Percentiles rank a stretch among this genome's conserved stretches.
phyloP scores from a whole-genome alignment of 805 yeast species.

The Ogataea siamensis region DNA sequence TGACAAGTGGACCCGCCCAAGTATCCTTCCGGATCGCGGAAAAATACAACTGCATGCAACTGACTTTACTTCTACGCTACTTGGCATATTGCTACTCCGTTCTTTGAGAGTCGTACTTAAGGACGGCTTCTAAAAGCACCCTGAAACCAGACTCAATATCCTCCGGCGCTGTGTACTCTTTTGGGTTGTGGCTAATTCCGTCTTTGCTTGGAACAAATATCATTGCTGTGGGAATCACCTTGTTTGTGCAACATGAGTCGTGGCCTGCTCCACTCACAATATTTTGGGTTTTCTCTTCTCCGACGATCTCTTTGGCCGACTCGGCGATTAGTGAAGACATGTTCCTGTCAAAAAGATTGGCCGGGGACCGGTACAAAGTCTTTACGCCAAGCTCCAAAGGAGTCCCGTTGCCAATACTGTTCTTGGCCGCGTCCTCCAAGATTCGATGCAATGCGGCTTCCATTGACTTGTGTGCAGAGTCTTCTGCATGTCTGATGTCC shows the following conservation, averaged over 20 bases:
- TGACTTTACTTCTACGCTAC: too few species aligned
- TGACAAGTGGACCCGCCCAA: too few species aligned
- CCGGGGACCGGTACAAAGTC: conserved; percentile 46
- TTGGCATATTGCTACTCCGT: too few species aligned
- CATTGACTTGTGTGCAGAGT: conserved; percentile 31
- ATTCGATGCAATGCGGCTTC: conserved; percentile 34
- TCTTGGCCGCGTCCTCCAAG: conserved; percentile 21
- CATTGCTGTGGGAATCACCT: conserved; percentile 67
- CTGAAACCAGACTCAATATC: conserved; percentile 60
- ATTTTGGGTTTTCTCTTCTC: conserved; percentile 40
- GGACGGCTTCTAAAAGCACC: conserved; percentile 51
- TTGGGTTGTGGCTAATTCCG: conserved; percentile 67
- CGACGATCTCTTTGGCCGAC: conserved; percentile 50
- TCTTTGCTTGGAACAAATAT: conserved; percentile 67
- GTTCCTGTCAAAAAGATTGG: conserved; percentile 53
- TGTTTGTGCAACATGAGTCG: conserved; percentile 61
- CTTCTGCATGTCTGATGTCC: conserved; percentile 55
- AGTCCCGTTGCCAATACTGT: conserved; percentile 36
- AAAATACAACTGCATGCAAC: too few species aligned
- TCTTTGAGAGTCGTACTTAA: conserved; percentile 23
- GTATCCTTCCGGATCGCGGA: too few species aligned
- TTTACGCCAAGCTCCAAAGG: conserved; percentile 37
- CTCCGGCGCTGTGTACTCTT: conserved; percentile 63
- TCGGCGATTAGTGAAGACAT: conserved; percentile 51
- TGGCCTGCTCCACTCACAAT: conserved; percentile 74